A percentile compares a stretch with the other conserved stretches of the same genome.
phyloP scores from a whole-genome alignment of 768 basidiomycete species.

The Phylloporus rhodoxanthus region DNA sequence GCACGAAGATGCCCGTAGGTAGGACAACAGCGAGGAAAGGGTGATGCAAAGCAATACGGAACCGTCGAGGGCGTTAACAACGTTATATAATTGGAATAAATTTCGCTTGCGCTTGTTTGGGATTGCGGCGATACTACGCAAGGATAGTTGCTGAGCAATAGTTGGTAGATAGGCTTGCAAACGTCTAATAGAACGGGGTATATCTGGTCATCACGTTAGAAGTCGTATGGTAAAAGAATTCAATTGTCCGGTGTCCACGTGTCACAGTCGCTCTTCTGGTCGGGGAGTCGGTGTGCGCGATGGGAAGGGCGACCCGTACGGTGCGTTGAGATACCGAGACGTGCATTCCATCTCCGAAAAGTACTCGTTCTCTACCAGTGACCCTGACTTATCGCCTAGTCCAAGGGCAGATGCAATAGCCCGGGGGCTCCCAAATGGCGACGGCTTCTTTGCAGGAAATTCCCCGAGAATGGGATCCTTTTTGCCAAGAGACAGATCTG shows the following conservation, averaged over 20 bases:
- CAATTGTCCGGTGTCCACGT: slow-evolving; percentile 12
- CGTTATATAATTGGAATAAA: slow-evolving; percentile 34
- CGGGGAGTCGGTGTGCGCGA: slow-evolving; percentile 44
- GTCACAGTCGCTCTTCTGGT: slow-evolving; percentile 31
- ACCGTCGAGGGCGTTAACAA: slow-evolving; percentile 25
- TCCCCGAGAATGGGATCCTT: slow-evolving; percentile 59
- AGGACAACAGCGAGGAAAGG: slow-evolving; percentile 14
- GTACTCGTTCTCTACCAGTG: slow-evolving; percentile 25
- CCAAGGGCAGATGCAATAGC: slow-evolving; percentile 48
- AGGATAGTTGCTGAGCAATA: slow-evolving; percentile 29
- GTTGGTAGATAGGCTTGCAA: slow-evolving; percentile 28
- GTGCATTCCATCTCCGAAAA: slow-evolving; percentile 40
- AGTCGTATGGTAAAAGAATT: slow-evolving; percentile 30
- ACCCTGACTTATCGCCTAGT: slow-evolving; percentile 28
- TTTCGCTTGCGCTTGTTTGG: slow-evolving; percentile 29
- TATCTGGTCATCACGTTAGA: slow-evolving; percentile 31
- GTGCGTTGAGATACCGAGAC: slow-evolving; percentile 42
- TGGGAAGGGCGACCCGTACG: slow-evolving; percentile 46
- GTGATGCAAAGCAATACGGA: slow-evolving; percentile 22
- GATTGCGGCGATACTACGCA: slow-evolving; percentile 19
- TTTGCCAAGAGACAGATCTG: slow-evolving; percentile 42
- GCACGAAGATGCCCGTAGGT: slow-evolving; percentile 18
- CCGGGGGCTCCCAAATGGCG: slow-evolving; percentile 46
- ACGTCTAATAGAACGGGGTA: slow-evolving; percentile 31
- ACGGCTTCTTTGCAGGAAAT: slow-evolving; percentile 42